phyloP scores from a whole-genome alignment of 495 filamentous ascomycete species.

The Penicillium herquei region DNA sequence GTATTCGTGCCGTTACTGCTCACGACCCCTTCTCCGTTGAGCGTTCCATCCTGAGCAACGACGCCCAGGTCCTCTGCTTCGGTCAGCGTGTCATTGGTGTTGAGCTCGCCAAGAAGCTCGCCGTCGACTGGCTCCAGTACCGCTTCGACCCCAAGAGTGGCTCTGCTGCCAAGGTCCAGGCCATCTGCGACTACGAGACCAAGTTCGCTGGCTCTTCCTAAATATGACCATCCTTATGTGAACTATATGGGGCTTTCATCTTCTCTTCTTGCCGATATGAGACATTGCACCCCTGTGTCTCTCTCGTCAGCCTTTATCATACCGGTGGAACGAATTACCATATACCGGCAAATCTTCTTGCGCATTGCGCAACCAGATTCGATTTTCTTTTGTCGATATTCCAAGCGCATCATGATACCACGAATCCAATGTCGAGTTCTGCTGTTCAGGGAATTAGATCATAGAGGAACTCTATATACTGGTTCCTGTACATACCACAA shows the following conservation, averaged over 20 bases:
- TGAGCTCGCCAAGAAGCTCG: slow-evolving; percentile 74
- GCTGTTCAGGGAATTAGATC: slow-evolving; percentile 19
- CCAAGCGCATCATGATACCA: slow-evolving; percentile 43
- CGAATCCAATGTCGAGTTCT: slow-evolving; percentile 26
- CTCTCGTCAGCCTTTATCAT: not conserved
- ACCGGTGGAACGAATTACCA: not conserved
- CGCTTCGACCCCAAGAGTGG: slow-evolving; percentile 72
- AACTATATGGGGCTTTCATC: not conserved
- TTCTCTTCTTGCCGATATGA: slow-evolving; percentile 3
- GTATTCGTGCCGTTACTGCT: slow-evolving; percentile 80
- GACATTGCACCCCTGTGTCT: not conserved
- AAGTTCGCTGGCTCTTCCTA: slow-evolving; percentile 37
- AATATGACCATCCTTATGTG: not conserved
- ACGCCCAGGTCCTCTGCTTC: slow-evolving; percentile 87
- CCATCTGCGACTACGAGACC: slow-evolving; percentile 70
- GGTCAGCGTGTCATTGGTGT: slow-evolving; percentile 81
- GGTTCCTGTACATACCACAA: slow-evolving; percentile 13
- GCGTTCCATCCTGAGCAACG: slow-evolving; percentile 76
- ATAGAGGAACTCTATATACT: slow-evolving; percentile 18
- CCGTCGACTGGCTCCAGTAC: slow-evolving; percentile 79
- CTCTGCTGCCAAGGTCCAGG: slow-evolving; percentile 73
- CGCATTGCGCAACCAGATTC: not conserved
- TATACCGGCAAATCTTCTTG: not conserved
- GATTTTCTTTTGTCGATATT: slow-evolving; percentile 16
- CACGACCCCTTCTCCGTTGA: slow-evolving; percentile 86